Conservation (phyloP, 805 yeast species). For the Suhomyces pyralidae region DNA sequence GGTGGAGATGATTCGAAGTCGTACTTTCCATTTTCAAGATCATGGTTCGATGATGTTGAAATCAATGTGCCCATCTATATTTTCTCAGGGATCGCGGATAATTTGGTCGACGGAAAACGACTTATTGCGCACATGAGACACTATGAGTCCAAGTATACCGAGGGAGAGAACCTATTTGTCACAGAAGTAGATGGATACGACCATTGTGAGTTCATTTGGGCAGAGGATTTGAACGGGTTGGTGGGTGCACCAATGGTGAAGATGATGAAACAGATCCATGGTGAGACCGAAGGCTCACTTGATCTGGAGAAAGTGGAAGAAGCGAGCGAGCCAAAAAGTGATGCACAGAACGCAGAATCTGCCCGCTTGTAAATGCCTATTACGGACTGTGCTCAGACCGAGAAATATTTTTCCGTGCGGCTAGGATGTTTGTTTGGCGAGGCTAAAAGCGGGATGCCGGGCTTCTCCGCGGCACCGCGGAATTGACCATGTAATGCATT, state of each 20-base stretch:
- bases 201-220: constrained; percentile 93
- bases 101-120: constrained; percentile 70
- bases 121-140: constrained; percentile 61
- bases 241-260: constrained; percentile 48
- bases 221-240: constrained; percentile 64
- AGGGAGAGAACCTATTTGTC: constrained; percentile 34
- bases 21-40: constrained; percentile 48
- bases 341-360: not conserved
- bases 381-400: not conserved
- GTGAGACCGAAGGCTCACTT: not conserved
- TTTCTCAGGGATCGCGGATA: constrained; percentile 71
- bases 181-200: constrained; percentile 61
- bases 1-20: constrained; percentile 42
- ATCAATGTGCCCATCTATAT: constrained; percentile 55
- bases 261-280: not conserved
- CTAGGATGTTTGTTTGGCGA: not conserved
- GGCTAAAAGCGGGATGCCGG: not conserved
- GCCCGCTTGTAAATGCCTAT: not conserved
- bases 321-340: not conserved
- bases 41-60: constrained; percentile 49
- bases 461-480: not conserved
- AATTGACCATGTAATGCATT: not conserved
- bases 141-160: constrained; percentile 49
- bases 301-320: not conserved
- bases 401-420: not conserved